phyloP scores from a whole-genome alignment of 2,329 filamentous ascomycete species.

The Claviceps sp. region DNA sequence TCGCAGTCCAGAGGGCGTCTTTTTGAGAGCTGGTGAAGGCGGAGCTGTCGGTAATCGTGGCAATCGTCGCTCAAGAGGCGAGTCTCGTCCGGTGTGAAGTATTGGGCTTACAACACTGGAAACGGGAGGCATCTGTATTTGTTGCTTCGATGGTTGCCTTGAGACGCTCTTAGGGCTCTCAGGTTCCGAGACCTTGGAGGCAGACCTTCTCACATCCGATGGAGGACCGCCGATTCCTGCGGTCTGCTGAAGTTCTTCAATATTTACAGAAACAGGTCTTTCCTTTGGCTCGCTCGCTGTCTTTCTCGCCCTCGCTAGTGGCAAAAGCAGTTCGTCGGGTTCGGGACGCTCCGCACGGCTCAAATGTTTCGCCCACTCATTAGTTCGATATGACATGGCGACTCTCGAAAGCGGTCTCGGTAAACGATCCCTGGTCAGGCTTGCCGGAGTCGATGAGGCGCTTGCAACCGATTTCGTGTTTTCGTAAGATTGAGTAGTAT shows the following conservation, averaged over 20 bases:
- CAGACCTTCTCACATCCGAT: constrained; percentile 15
- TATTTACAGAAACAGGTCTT: constrained; percentile 44
- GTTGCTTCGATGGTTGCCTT: constrained; percentile 11
- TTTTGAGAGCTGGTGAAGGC: constrained; percentile 8
- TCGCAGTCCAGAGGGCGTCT: constrained; percentile 12
- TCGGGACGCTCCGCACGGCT: constrained; percentile 62
- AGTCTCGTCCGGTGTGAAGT: background rate
- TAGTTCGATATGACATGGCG: constrained; percentile 73
- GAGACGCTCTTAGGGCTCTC: constrained; percentile 8
- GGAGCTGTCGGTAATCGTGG: background rate
- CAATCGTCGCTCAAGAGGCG: constrained; percentile 1
- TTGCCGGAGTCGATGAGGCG: constrained; percentile 28
- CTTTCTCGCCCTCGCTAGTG: constrained; percentile 13
- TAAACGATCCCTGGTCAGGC: constrained; percentile 47
- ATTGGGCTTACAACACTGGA: constrained; percentile 2
- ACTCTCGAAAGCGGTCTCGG: constrained; percentile 63
- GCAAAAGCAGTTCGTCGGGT: constrained; percentile 43
- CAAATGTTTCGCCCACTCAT: constrained; percentile 92
- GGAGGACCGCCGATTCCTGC: constrained; percentile 34
- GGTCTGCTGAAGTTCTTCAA: constrained; percentile 53
- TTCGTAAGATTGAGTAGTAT: constrained; percentile 13
- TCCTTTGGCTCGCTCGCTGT: constrained; percentile 26
- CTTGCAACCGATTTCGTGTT: constrained; percentile 29
- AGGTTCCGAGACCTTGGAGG: constrained; percentile 15
- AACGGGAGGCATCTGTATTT: constrained; percentile 11